phyloP scores from a whole-genome alignment of 345 rosid genomes.

The Pseudoturritis turrita region DNA sequence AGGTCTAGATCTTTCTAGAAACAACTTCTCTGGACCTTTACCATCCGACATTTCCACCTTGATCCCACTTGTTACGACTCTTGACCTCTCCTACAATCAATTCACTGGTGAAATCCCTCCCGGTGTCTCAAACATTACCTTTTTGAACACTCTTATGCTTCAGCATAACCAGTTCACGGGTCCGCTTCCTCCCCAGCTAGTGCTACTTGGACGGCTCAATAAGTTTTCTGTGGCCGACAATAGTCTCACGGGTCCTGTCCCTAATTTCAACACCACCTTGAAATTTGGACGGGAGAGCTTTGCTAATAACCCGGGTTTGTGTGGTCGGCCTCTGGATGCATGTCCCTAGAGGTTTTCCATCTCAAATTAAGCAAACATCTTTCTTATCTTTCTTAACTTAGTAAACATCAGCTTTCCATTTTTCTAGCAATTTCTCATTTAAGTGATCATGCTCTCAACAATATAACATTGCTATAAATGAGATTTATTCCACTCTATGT shows the following conservation, averaged over 20 bases:
- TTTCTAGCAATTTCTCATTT: no score
- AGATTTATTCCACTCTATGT: no score
- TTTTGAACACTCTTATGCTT: slow-evolving; percentile 58
- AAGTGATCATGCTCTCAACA: no score
- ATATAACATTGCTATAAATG: no score
- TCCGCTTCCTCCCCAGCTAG: slow-evolving; percentile 49
- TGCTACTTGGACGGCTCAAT: slow-evolving; percentile 49
- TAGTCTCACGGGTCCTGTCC: slow-evolving; percentile 59
- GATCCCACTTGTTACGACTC: slow-evolving; percentile 27
- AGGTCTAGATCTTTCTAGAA: no score
- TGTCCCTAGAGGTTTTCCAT: no score
- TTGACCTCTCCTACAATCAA: slow-evolving; percentile 66
- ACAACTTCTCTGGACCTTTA: no score
- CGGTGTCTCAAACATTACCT: slow-evolving; percentile 39
- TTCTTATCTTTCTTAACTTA: no score
- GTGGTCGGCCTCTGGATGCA: slow-evolving; percentile 47
- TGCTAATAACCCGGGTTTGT: slow-evolving; percentile 54
- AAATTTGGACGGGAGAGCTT: background rate
- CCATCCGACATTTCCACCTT: slow-evolving; percentile 38
- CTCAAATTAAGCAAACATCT: no score
- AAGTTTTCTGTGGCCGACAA: slow-evolving; percentile 53
- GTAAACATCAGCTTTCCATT: no score
- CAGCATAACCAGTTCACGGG: slow-evolving; percentile 59
- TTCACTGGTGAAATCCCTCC: slow-evolving; percentile 64
- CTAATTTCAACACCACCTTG: background rate